A percentile compares a stretch with the other conserved stretches of the same genome.
Conservation (phyloP, 345 rosid genomes). For the Syzygium grande region DNA sequence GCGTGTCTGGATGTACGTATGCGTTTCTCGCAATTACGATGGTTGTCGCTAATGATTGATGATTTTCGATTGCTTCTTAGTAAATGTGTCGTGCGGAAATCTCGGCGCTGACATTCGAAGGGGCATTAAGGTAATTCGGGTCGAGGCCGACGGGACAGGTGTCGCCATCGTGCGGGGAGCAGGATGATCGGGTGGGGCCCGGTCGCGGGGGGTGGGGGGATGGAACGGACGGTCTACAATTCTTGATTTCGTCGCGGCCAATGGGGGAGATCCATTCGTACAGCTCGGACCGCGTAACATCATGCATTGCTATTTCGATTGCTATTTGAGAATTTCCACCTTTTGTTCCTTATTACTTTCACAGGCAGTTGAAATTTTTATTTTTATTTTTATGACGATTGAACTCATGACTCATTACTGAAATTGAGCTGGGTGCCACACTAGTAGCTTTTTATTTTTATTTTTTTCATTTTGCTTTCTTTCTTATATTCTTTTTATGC, state of each 20-base stretch:
- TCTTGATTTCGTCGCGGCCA: not conserved
- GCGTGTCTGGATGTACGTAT: not conserved
- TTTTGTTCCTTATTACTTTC: not conserved
- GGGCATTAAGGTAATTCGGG: not conserved
- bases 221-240: not conserved
- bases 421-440: not conserved
- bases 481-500: not conserved
- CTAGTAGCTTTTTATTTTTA: not conserved
- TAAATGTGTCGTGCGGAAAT: not conserved
- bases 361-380: rapidly evolving
- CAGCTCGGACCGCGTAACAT: not conserved
- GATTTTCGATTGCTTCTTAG: not conserved
- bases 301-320: too few species aligned
- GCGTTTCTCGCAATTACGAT: not conserved
- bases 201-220: too few species aligned
- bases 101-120: not conserved
- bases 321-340: too few species aligned
- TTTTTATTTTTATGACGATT: not conserved
- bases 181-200: not conserved
- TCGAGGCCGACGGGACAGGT: not conserved
- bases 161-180: not conserved
- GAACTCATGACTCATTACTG: not conserved
- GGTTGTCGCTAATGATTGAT: not conserved
- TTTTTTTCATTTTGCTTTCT: not conserved
- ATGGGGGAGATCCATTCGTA: not conserved